These are phyloP conservation scores for Beauveria rudraprayagi DNA, from an alignment of 2,329 filamentous ascomycete genomes.

Conservation along the genomic window DNA sequence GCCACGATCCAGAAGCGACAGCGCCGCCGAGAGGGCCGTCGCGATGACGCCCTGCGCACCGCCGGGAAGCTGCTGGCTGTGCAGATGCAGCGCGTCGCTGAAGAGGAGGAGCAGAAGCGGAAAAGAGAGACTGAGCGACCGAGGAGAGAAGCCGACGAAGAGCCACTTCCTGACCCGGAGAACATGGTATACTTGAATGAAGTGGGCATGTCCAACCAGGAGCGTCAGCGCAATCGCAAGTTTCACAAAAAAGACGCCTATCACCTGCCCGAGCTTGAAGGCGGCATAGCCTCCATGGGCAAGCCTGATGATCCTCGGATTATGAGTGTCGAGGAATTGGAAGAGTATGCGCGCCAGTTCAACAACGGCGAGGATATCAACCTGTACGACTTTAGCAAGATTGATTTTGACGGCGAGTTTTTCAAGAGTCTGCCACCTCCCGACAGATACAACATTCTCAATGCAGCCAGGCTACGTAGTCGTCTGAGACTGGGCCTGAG, in stretches of 20 bases:
- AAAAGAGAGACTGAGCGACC: conserved; percentile 38
- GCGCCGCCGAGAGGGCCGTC: conserved; percentile 71
- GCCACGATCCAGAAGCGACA: conserved; percentile 80
- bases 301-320: conserved; percentile 87
- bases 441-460: conserved; percentile 95
- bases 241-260: conserved; percentile 94
- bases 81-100: conserved; percentile 85
- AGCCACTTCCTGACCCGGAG: conserved; percentile 57
- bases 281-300: conserved; percentile 76
- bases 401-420: conserved; percentile 94
- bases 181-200: conserved; percentile 89
- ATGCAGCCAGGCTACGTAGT: conserved; percentile 82
- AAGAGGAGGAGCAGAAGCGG: conserved; percentile 70
- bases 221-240: conserved; percentile 63
- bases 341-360: conserved; percentile 90
- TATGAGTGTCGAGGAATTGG: conserved; percentile 90
- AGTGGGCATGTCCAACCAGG: conserved; percentile 67
- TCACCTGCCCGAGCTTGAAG: conserved; percentile 80
- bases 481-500: conserved; percentile 90
- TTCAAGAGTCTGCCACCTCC: conserved; percentile 83
- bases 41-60: conserved; percentile 87
- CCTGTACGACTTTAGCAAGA: conserved; percentile 94
- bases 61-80: conserved; percentile 86
- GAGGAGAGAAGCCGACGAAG: conserved; percentile 44
- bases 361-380: conserved; percentile 85